Evolutionary conservation across 1,284 basidiomycete species (phyloP), one percentile per base, ranked within the genome.

Genomic region (Cutaneotrichosporon dermatis): DNA sequence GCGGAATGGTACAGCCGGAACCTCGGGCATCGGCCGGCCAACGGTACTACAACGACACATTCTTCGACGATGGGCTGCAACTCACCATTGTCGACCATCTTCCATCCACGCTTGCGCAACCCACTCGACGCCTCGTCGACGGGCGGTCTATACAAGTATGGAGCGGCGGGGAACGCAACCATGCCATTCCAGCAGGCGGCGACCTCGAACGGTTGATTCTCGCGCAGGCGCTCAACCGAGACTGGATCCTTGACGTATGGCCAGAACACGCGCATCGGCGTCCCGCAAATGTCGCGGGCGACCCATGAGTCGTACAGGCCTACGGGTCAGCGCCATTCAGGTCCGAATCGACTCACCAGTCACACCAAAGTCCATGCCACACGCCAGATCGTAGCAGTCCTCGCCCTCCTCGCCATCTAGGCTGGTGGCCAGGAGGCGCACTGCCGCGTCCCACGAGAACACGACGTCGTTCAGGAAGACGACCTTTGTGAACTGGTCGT

Each of bases 401-500:
- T 61, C 60, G 34, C 61, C 62, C 1, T 54, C 45, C 11, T 54
- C 53, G 15, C 53, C 63, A n/a, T 63, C 66, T 12, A 59, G 16
- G 5, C 59, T 74, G 6, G 83, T 84, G 35, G 76, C 73, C 49
- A 85, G 69, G 10, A 85, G 77, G 51, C 83, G 78, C 45, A 83
- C 66, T 8, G 82, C 69, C 37, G 77, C 76, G 64, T 82, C 78
- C 48, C 81, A 81, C 49, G 80, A 77, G 63, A 83, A 77, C 58
- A 75, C 79, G 25, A 84, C 72, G 68, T 85, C 83, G 65, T 84
- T 83, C 12, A 82, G 77, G 68, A 83, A 84, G 1, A 84, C 36
- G 15, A 83, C 77, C 54, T 78, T 78, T 63, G 81, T 80, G 67
- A 77, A 82, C 7, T 1, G 74, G 76, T 37, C 77, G 76, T 63